Percentiles rank a stretch among this genome's conserved stretches.
phyloP scores from a whole-genome alignment of 306 rosid species.

The Begonia fuchsioides region DNA sequence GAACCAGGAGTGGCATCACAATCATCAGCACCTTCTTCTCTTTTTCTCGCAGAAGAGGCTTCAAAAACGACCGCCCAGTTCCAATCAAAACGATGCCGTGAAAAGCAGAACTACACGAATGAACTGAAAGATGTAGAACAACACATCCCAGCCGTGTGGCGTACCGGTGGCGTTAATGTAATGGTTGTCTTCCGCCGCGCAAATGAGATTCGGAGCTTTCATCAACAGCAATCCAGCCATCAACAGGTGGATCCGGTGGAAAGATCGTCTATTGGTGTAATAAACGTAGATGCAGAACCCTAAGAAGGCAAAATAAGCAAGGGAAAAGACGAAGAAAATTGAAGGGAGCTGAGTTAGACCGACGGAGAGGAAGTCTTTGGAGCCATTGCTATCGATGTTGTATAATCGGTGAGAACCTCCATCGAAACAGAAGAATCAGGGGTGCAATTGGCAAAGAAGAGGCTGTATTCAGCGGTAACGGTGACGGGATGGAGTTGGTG shows the following conservation, averaged over 20 bases:
- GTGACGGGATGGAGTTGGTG: constrained; percentile 25
- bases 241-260: constrained; percentile 4
- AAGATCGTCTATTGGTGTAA: neutral
- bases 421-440: constrained; percentile 47
- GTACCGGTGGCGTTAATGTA: constrained; percentile 5
- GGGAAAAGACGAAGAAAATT: constrained; percentile 35
- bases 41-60: constrained; percentile 8
- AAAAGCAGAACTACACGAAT: constrained; percentile 5
- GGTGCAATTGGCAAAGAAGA: constrained; percentile 59
- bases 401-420: constrained; percentile 49
- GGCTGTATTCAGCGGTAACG: constrained; percentile 46
- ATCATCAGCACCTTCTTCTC: constrained; percentile 10
- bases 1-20: constrained; percentile 7
- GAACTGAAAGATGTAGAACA: constrained; percentile 4
- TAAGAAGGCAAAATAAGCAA: constrained; percentile 32
- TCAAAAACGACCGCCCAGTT: constrained; percentile 8
- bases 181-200: constrained; percentile 4
- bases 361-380: constrained; percentile 52
- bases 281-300: constrained; percentile 38
- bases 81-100: constrained; percentile 12
- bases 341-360: constrained; percentile 61
- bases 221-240: constrained; percentile 8
- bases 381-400: constrained; percentile 30
- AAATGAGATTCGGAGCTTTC: constrained; percentile 4
- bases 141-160: constrained; percentile 11